Evolutionary conservation across 768 basidiomycete species (phyloP), one percentile per base, ranked within the genome.

Genomic region (Serendipita indica): DNA sequence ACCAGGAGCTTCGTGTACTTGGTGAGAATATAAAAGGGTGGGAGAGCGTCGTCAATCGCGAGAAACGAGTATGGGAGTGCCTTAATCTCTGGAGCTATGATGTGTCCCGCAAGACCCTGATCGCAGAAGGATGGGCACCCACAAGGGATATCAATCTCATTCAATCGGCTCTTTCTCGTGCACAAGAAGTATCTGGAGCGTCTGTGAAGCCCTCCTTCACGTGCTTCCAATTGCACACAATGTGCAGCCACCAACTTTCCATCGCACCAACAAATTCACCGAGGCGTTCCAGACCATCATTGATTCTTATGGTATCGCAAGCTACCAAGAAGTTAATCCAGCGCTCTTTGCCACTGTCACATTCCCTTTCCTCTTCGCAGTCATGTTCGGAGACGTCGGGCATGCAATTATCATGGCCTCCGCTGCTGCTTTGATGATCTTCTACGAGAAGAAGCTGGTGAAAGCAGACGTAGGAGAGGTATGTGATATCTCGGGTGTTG

Each of bases 341-440:
- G 96, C 93, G 58, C 72, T 98, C 28, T 94, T 94, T 70, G 90
- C 89, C 0, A 74, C 89, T 64, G 74, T 86, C 64, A 96, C 92
- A 1, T 96, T 96, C 81, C 96, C 96, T 0, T 98, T 99, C 81
- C 72, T 99, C 64, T 99, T 98, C 66, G 94, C 91, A 3, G 89
- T 99, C 73, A 99, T 99, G 96, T 99, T 99, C 68, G 96, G 96
- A 66, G 96, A 99, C 71, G 88, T 98, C 67, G 96, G 96, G 2
- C 96, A 99, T 71, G 96, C 91, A 30, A 74, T 80, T 61, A 82
- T 98, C 66, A 86, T 89, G 65, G 77, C 86, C 62, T 66, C 77
- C 39, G 80, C 83, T 16, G 94, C 89, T 2, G 60, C 83, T 1
- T 82, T 79, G 60, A 91, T 98, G 89, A 90, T 97, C 67, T 58